phyloP scores from a whole-genome alignment of 2,329 filamentous ascomycete genomes.

The Colletotrichum sp. region DNA sequence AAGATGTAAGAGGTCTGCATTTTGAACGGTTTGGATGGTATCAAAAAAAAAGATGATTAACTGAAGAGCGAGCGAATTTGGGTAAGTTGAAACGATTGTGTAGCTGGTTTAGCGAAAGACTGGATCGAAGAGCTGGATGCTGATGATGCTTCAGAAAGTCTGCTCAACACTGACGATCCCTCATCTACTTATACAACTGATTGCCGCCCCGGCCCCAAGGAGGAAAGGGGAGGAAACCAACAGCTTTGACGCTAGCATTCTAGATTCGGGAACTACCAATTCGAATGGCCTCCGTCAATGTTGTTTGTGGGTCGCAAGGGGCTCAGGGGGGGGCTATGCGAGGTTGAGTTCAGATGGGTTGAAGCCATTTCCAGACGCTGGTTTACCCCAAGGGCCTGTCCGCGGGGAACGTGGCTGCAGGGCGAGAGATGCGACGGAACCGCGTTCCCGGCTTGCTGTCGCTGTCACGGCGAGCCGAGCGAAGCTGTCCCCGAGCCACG shows the following conservation, averaged over 20 bases:
- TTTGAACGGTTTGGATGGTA: background rate
- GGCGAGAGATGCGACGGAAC: background rate
- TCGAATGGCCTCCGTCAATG: background rate
- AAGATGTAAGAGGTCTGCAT: slow-evolving; percentile 11
- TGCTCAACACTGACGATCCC: background rate
- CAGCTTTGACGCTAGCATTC: background rate
- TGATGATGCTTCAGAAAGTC: background rate
- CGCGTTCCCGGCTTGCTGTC: background rate
- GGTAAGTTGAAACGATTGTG: background rate
- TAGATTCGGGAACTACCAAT: background rate
- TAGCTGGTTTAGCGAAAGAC: background rate
- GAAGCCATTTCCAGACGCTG: background rate
- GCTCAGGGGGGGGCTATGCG: background rate
- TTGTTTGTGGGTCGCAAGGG: background rate
- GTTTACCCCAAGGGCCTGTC: background rate
- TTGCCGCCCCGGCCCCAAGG: background rate
- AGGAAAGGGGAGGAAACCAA: background rate
- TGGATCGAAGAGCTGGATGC: background rate
- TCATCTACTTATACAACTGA: slow-evolving; percentile 2
- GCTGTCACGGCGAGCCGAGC: background rate
- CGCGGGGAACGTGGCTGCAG: background rate
- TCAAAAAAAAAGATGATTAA: background rate
- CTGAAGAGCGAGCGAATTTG: background rate
- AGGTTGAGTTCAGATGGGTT: background rate
- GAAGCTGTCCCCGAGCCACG: background rate